Evolutionary conservation across 1,284 basidiomycete genomes (phyloP).

Genomic region (Pyrrhoderma lamaoense): DNA sequence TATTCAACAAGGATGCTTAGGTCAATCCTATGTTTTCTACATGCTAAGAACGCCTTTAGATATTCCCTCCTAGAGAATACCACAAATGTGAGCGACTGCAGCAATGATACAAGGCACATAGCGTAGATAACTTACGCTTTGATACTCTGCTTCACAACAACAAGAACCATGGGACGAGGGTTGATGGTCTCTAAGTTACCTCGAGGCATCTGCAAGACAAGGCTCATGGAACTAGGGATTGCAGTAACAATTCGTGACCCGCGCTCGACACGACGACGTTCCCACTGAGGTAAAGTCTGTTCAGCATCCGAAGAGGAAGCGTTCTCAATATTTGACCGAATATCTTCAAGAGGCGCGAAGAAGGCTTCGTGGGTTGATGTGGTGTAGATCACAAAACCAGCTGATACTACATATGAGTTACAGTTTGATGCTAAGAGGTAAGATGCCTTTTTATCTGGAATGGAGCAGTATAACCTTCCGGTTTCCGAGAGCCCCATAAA

Average conservation of each 20-base stretch:
- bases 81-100: too few species aligned
- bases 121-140: constrained; percentile 45
- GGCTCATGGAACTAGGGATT: constrained; percentile 79
- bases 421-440: constrained; percentile 49
- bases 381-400: constrained; percentile 82
- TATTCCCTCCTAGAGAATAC: constrained; percentile 50
- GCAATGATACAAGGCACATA: not conserved
- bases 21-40: constrained; percentile 91
- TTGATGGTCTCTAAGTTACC: constrained; percentile 96
- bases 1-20: constrained; percentile 85
- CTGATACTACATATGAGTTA: constrained; percentile 78
- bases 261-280: constrained; percentile 75
- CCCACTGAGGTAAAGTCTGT: constrained; percentile 42
- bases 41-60: constrained; percentile 82
- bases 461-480: constrained; percentile 54
- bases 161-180: constrained; percentile 86
- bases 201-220: constrained; percentile 96
- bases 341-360: constrained; percentile 55
- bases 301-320: constrained; percentile 23
- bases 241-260: constrained; percentile 82
- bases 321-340: constrained; percentile 21
- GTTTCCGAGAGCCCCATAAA: constrained; percentile 63
- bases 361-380: constrained; percentile 77
- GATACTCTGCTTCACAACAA: constrained; percentile 70
- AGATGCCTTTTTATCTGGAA: constrained; percentile 19